phyloP scores from a whole-genome alignment of 2,329 filamentous ascomycete genomes.

The Lecanosticta acicola region DNA sequence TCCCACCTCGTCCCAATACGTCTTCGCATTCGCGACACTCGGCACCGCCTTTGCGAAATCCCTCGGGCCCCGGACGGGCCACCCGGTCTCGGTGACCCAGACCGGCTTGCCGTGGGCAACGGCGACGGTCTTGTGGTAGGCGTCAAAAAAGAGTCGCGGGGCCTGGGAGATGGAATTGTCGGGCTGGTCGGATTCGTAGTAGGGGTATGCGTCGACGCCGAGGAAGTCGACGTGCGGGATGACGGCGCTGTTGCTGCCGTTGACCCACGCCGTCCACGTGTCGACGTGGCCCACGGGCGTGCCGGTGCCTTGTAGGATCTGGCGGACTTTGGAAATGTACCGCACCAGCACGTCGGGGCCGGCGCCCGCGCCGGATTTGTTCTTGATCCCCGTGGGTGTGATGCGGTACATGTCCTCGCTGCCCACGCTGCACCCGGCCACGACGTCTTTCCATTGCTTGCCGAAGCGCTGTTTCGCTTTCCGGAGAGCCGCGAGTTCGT shows the following conservation, averaged over 20 bases:
- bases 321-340: slow-evolving; percentile 66
- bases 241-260: slow-evolving; percentile 64
- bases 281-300: slow-evolving; percentile 76
- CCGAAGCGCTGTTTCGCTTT: slow-evolving; percentile 66
- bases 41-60: slow-evolving; percentile 57
- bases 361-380: slow-evolving; percentile 55
- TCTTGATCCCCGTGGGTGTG: slow-evolving; percentile 61
- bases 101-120: slow-evolving; percentile 59
- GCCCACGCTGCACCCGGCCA: slow-evolving; percentile 75
- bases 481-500: slow-evolving; percentile 69
- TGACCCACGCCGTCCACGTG: slow-evolving; percentile 71
- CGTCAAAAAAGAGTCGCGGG: slow-evolving; percentile 61
- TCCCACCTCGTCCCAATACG: slow-evolving; percentile 74
- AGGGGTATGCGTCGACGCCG: slow-evolving; percentile 61
- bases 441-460: slow-evolving; percentile 50
- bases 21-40: slow-evolving; percentile 62
- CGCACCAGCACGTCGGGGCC: slow-evolving; percentile 56
- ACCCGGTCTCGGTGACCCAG: slow-evolving; percentile 55
- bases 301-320: slow-evolving; percentile 57
- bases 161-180: slow-evolving; percentile 59
- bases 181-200: slow-evolving; percentile 64
- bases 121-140: slow-evolving; percentile 55
- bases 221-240: slow-evolving; percentile 69
- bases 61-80: slow-evolving; percentile 66
- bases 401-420: slow-evolving; percentile 69